phyloP scores from a whole-genome alignment of 2,329 filamentous ascomycete genomes.

The Stachybotrys echinatus region DNA sequence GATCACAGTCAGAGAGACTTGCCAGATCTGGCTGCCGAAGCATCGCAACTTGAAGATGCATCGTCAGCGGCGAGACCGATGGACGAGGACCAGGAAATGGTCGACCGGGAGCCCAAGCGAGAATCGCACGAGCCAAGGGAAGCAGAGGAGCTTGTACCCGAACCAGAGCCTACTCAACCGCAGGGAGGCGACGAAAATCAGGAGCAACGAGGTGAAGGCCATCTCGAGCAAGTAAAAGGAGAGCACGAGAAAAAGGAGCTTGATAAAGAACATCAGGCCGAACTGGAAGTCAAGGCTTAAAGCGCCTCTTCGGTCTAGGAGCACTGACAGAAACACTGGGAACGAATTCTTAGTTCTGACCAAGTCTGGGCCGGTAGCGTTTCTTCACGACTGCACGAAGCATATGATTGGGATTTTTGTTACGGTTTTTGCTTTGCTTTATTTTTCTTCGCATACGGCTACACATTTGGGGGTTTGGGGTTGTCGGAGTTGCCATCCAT shows the following conservation, averaged over 20 bases:
- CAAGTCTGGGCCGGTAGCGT: too few relatives aligned
- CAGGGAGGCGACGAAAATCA: not conserved
- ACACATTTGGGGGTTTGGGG: too few relatives aligned
- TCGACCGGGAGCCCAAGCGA: not conserved
- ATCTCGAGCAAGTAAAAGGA: too few relatives aligned
- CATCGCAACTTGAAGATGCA: slow-evolving; percentile 11
- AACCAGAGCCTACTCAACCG: not conserved
- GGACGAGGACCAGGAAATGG: slow-evolving; percentile 3
- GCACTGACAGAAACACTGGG: not conserved
- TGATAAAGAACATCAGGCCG: not conserved
- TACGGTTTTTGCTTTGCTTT: not conserved
- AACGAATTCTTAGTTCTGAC: too few relatives aligned
- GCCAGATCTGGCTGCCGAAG: slow-evolving; percentile 9
- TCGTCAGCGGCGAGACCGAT: not conserved
- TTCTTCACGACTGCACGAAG: not conserved
- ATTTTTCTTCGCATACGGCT: too few relatives aligned
- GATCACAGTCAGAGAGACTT: slow-evolving; percentile 17
- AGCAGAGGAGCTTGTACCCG: not conserved
- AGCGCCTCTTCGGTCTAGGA: not conserved
- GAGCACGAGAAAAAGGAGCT: not conserved
- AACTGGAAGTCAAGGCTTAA: not conserved
- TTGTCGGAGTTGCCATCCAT: not conserved
- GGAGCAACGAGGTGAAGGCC: too few relatives aligned
- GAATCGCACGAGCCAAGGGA: not conserved
- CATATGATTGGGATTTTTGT: not conserved